phyloP scores from a whole-genome alignment of 352 stramenopile genomes.

The Phytophthora europaea region DNA sequence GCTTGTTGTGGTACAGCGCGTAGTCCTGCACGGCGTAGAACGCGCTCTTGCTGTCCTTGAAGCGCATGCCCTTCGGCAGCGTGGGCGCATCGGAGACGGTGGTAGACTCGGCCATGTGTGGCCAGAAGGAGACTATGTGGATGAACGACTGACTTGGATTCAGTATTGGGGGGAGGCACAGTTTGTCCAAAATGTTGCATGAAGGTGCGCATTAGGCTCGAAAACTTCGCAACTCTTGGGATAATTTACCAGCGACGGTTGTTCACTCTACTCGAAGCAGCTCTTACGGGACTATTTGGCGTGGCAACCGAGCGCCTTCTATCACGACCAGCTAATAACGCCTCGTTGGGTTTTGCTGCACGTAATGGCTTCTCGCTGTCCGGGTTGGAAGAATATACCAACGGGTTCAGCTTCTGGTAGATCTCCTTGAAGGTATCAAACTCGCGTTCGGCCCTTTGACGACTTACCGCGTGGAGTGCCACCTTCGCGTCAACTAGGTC shows the following conservation, averaged over 20 bases:
- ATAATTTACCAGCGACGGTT: slow-evolving; percentile 2
- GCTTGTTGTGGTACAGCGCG: slow-evolving; percentile 65
- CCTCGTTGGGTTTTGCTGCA: slow-evolving; percentile 36
- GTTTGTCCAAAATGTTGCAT: slow-evolving; percentile 2
- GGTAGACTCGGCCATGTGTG: neutral
- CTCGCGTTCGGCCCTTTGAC: slow-evolving; percentile 27
- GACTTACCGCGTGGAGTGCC: slow-evolving; percentile 10
- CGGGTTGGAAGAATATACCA: slow-evolving; percentile 3
- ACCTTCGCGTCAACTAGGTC: slow-evolving; percentile 16
- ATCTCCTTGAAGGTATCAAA: slow-evolving; percentile 39
- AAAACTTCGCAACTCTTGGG: no score
- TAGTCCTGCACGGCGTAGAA: slow-evolving; percentile 75
- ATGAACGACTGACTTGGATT: neutral
- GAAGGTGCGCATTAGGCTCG: no score
- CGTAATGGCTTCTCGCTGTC: slow-evolving; percentile 24
- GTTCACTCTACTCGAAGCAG: neutral
- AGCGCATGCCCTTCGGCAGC: slow-evolving; percentile 55
- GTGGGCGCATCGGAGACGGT: slow-evolving; percentile 6
- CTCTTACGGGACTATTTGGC: slow-evolving; percentile 14
- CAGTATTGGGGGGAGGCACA: neutral
- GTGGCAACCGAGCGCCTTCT: slow-evolving; percentile 27
- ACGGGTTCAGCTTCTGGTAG: slow-evolving; percentile 30
- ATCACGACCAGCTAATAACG: slow-evolving; percentile 12
- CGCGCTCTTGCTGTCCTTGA: slow-evolving; percentile 57
- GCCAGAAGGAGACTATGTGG: neutral